Evolutionary conservation across 257 asterid genomes (phyloP).

Genomic region (Lycium barbarum): DNA sequence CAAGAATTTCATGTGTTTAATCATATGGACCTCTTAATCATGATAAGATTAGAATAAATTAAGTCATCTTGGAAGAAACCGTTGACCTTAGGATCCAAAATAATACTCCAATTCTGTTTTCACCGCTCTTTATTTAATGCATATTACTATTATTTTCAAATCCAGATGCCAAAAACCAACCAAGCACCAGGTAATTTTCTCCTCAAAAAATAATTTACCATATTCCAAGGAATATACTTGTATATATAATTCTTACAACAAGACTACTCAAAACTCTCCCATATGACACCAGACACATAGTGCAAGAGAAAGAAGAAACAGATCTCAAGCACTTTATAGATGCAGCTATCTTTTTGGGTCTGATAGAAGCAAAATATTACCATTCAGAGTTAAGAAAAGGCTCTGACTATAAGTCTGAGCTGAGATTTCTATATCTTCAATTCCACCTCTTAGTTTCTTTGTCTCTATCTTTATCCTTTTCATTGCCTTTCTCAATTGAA

Average conservation of each 20-base stretch:
- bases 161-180: conserved; percentile 14
- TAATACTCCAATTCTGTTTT: not conserved
- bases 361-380: not conserved
- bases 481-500: conserved; percentile 31
- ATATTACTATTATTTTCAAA: not conserved
- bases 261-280: conserved; percentile 14
- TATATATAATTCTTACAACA: not conserved
- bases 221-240: not conserved
- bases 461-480: not conserved
- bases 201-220: not conserved
- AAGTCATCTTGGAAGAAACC: not conserved
- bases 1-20: not conserved
- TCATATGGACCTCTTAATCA: not conserved
- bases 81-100: not conserved
- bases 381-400: conserved; percentile 18
- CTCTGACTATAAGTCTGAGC: conserved; percentile 32
- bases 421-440: conserved; percentile 30
- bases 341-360: conserved; percentile 41
- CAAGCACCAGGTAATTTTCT: conserved; percentile 32
- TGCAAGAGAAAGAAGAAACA: conserved; percentile 30
- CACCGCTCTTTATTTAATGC: not conserved
- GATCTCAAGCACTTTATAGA: conserved; percentile 47
- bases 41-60: not conserved
- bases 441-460: conserved; percentile 26
- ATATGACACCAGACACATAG: conserved; percentile 26